Evolutionary conservation across 2,329 filamentous ascomycete genomes (phyloP).

Genomic region (Saccharata proteae): DNA sequence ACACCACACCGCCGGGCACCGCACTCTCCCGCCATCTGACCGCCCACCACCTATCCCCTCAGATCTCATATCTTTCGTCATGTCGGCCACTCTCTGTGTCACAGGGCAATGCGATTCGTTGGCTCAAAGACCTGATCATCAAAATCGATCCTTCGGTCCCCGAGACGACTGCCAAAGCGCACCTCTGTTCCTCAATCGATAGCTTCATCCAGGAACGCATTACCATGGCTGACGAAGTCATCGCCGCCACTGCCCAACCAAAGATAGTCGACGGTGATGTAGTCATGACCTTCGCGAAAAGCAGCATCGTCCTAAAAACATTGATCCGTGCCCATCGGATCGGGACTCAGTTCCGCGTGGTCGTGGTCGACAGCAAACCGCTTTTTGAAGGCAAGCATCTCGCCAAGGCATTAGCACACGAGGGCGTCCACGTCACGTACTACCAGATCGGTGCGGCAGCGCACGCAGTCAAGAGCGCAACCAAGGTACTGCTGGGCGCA

Average conservation of each 20-base stretch:
- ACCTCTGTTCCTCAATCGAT: slow-evolving; percentile 71
- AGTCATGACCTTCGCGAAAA: slow-evolving; percentile 77
- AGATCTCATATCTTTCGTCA: slow-evolving; percentile 88
- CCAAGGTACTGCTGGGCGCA: slow-evolving; percentile 70
- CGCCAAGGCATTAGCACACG: slow-evolving; percentile 55
- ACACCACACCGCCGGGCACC: slow-evolving; percentile 73
- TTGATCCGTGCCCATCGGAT: slow-evolving; percentile 57
- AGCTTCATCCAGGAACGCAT: slow-evolving; percentile 84
- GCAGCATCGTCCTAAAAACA: slow-evolving; percentile 73
- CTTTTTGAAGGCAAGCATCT: slow-evolving; percentile 59
- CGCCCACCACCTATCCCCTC: slow-evolving; percentile 78
- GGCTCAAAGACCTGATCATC: slow-evolving; percentile 84
- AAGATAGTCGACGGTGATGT: slow-evolving; percentile 71
- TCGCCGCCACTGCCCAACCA: slow-evolving; percentile 61
- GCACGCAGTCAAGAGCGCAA: slow-evolving; percentile 58
- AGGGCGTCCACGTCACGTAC: slow-evolving; percentile 70
- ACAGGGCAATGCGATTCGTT: slow-evolving; percentile 93
- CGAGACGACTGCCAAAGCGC: slow-evolving; percentile 69
- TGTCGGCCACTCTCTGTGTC: slow-evolving; percentile 93
- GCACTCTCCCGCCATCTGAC: slow-evolving; percentile 86
- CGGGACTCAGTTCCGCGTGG: slow-evolving; percentile 69
- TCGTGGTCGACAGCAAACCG: slow-evolving; percentile 67
- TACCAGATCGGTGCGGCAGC: slow-evolving; percentile 66
- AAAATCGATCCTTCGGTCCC: slow-evolving; percentile 78
- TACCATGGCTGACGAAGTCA: slow-evolving; percentile 73